Conservation (phyloP, 129 eudicot species). For the Flaveria robusta region DNA sequence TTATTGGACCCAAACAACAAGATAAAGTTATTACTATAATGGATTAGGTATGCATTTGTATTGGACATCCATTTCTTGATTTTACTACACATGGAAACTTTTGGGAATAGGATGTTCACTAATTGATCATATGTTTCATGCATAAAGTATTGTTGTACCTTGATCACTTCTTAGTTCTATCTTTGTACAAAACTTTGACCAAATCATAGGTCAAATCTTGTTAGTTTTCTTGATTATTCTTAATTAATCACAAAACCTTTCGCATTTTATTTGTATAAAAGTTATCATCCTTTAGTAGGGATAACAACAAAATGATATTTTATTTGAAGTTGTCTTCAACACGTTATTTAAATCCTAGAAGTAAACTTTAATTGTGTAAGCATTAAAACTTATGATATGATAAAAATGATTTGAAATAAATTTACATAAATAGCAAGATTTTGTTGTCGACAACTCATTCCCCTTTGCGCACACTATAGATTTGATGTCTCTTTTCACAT, state of each 20-base stretch:
- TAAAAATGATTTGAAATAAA: not conserved
- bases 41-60: slow-evolving; percentile 48
- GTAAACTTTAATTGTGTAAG: not conserved
- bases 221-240: not conserved
- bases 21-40: slow-evolving; percentile 22
- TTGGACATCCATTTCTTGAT: slow-evolving; percentile 28
- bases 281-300: slow-evolving; percentile 1
- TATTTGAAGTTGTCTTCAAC: not conserved
- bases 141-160: slow-evolving; percentile 15
- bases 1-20: slow-evolving; percentile 33
- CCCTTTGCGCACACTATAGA: not conserved
- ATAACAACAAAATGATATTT: slow-evolving; percentile 9
- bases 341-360: not conserved
- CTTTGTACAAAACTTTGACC: slow-evolving; percentile 17
- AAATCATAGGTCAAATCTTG: slow-evolving; percentile 28
- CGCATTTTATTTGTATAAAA: slow-evolving; percentile 16
- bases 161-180: not conserved
- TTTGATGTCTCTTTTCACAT: too few species aligned
- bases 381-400: not conserved
- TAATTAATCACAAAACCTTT: not conserved
- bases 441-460: not conserved
- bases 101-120: not conserved
- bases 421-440: not conserved
- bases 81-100: slow-evolving; percentile 2
- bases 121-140: slow-evolving; percentile 19